Evolutionary conservation across 345 rosid species (phyloP).

Genomic region (Eucalyptus regnans): DNA sequence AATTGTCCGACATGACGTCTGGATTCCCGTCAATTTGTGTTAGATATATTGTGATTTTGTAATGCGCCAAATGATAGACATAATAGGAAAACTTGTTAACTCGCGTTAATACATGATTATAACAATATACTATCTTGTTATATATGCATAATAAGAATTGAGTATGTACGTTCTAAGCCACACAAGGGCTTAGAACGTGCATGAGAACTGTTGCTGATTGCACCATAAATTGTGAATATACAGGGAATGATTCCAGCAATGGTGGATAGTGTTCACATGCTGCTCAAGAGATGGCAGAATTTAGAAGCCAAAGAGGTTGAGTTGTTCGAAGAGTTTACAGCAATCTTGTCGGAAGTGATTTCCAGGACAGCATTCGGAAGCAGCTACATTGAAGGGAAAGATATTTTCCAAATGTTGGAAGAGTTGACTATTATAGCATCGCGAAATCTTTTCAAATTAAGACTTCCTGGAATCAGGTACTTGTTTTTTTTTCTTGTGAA

Average conservation of each 20-base stretch:
- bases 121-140: background rate
- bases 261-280: conserved; percentile 17
- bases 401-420: conserved; percentile 15
- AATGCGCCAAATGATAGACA: background rate
- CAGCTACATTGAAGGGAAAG: conserved; percentile 24
- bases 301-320: conserved; percentile 23
- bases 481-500: background rate
- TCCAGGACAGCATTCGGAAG: conserved; percentile 41
- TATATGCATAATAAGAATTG: no score
- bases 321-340: conserved; percentile 12
- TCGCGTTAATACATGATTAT: background rate
- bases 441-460: background rate
- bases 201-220: no score
- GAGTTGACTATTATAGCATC: background rate
- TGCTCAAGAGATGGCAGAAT: conserved; percentile 30
- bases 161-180: no score
- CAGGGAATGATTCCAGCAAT: conserved; percentile 22
- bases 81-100: background rate
- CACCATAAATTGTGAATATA: background rate
- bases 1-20: background rate
- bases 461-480: conserved; percentile 15
- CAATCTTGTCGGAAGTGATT: conserved; percentile 27
- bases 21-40: background rate
- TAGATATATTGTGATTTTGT: background rate
- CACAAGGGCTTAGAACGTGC: no score